Percentiles rank a stretch among this genome's conserved stretches.
Evolutionary conservation across 108 stramenopile species (phyloP).

Genomic region (Nannochloropsis granulata): DNA sequence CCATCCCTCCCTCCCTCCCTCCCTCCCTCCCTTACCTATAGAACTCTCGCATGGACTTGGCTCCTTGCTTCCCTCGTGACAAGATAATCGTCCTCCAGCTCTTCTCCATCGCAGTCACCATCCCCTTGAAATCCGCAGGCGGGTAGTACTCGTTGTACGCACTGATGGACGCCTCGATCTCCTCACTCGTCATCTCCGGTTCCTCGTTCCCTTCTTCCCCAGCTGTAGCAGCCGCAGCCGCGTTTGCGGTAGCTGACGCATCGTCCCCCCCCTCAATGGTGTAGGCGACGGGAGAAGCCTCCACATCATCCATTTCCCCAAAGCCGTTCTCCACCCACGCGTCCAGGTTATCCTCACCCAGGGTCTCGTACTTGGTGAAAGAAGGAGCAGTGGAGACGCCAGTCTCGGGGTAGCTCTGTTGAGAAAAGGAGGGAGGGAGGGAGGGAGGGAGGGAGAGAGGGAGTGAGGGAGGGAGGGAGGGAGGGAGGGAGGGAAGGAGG

Average conservation of each 20-base stretch:
- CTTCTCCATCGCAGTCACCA: neutral
- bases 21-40: neutral
- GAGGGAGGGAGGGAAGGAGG: neutral
- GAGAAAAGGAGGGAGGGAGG: neutral
- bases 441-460: no score
- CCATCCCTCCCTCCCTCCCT: no score
- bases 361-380: neutral
- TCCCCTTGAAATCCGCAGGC: neutral
- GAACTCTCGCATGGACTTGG: neutral
- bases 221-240: neutral
- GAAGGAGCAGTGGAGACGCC: neutral
- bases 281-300: neutral
- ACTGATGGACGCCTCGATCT: neutral
- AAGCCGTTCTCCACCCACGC: neutral
- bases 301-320: neutral
- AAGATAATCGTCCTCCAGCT: neutral
- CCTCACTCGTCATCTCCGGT: neutral
- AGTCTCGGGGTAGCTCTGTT: neutral
- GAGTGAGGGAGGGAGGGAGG: neutral
- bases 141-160: neutral
- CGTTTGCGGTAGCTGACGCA: neutral
- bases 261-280: neutral
- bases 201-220: neutral
- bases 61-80: neutral
- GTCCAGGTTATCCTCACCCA: neutral